Conservation (phyloP, 2,329 filamentous ascomycete genomes). For the Blastomyces gilchristii region DNA sequence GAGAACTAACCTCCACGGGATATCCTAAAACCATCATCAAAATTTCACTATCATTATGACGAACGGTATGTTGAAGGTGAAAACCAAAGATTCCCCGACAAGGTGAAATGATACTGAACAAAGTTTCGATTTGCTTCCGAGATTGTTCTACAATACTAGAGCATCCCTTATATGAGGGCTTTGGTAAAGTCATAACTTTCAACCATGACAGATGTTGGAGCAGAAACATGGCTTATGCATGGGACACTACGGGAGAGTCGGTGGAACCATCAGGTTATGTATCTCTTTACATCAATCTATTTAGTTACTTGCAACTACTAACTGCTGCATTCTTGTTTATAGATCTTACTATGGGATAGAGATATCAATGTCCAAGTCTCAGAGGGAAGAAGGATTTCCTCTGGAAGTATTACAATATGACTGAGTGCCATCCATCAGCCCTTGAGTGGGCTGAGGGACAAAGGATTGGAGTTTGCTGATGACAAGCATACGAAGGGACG, state of each 20-base stretch:
- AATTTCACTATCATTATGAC: slow-evolving; percentile 34
- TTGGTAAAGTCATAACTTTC: slow-evolving; percentile 47
- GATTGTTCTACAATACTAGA: slow-evolving; percentile 37
- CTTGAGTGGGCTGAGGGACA: slow-evolving; percentile 49
- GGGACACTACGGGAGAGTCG: slow-evolving; percentile 52
- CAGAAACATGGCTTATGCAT: slow-evolving; percentile 55
- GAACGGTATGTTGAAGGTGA: slow-evolving; percentile 16
- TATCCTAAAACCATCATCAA: neutral
- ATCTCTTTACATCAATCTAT: neutral
- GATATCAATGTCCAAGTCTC: slow-evolving; percentile 52
- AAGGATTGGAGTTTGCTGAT: slow-evolving; percentile 46
- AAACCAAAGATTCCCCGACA: neutral
- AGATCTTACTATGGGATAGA: slow-evolving; percentile 52
- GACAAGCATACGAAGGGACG: slow-evolving; percentile 51
- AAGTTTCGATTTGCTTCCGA: slow-evolving; percentile 37
- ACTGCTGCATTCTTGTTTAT: neutral
- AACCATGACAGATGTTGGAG: slow-evolving; percentile 47
- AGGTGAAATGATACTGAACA: neutral
- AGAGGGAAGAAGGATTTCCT: slow-evolving; percentile 47
- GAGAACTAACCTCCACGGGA: neutral
- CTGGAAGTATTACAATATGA: slow-evolving; percentile 53
- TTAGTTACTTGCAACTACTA: neutral
- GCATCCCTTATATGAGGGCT: slow-evolving; percentile 39
- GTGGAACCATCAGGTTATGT: slow-evolving; percentile 46
- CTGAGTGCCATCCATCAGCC: slow-evolving; percentile 57